Percentiles rank a stretch among this genome's conserved stretches.
Evolutionary conservation across 805 yeast species (phyloP).

Genomic region (Yarrowia sp.): DNA sequence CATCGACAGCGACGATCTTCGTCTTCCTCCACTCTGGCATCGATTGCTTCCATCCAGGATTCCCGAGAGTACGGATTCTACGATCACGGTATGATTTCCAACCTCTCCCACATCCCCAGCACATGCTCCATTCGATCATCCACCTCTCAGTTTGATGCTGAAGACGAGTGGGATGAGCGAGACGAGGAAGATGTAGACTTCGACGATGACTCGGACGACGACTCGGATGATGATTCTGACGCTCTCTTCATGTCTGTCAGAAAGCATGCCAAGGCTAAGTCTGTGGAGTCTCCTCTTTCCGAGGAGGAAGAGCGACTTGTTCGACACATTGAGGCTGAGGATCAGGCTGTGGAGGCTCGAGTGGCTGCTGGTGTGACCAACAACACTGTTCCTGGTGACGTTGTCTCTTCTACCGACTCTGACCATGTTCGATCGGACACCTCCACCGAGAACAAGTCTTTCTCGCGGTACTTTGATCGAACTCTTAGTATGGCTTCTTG

Average conservation of each 20-base stretch:
- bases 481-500: constrained; percentile 32
- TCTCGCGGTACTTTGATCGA: constrained; percentile 32
- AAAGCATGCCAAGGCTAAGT: neutral
- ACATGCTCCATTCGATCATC: constrained; percentile 24
- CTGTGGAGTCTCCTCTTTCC: constrained; percentile 13
- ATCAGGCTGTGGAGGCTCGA: constrained; percentile 19
- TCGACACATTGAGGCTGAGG: constrained; percentile 28
- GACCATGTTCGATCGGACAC: constrained; percentile 30
- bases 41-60: constrained; percentile 36
- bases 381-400: neutral
- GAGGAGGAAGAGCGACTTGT: constrained; percentile 33
- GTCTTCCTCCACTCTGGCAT: constrained; percentile 43
- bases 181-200: constrained; percentile 12
- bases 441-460: constrained; percentile 25
- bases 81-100: constrained; percentile 28
- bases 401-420: constrained; percentile 15
- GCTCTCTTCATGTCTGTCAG: constrained; percentile 31
- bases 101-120: constrained; percentile 29
- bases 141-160: constrained; percentile 37
- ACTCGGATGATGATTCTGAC: constrained; percentile 16
- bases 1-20: constrained; percentile 40
- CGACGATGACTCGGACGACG: constrained; percentile 19
- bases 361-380: constrained; percentile 7
- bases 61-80: constrained; percentile 33
- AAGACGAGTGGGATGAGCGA: constrained; percentile 36